Conservation (phyloP, 75 land plant species). For the Ceratopteris richardii region DNA sequence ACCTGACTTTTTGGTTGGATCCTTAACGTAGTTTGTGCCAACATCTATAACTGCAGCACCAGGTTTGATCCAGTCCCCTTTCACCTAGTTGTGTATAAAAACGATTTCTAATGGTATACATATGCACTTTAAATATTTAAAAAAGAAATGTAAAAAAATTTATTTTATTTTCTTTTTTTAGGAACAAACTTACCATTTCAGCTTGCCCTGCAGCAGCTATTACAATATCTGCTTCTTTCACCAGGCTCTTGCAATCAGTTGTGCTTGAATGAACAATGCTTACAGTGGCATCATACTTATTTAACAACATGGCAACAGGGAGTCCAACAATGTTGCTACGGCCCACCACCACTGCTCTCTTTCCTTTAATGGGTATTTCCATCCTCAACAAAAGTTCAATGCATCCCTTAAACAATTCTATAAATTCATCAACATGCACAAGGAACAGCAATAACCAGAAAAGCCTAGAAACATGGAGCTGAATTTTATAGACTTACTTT, state of each 20-base stretch:
- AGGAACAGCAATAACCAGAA: no score
- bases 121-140: no score
- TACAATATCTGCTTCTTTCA: slow-evolving; percentile 73
- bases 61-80: slow-evolving; percentile 75
- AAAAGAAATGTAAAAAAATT: neutral
- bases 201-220: slow-evolving; percentile 90
- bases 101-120: no score
- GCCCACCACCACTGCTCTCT: slow-evolving; percentile 80
- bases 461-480: no score
- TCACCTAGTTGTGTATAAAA: slow-evolving; percentile 34
- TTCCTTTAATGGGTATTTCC: slow-evolving; percentile 48
- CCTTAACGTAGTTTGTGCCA: slow-evolving; percentile 59
- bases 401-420: slow-evolving; percentile 60
- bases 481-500: slow-evolving; percentile 54
- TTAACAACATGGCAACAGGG: slow-evolving; percentile 66
- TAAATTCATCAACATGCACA: neutral
- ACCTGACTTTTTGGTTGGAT: slow-evolving; percentile 58
- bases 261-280: slow-evolving; percentile 73
- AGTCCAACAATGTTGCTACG: slow-evolving; percentile 86
- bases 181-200: slow-evolving; percentile 73
- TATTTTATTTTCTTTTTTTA: no score
- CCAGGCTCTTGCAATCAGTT: slow-evolving; percentile 45
- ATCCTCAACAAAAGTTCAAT: slow-evolving; percentile 60
- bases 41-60: slow-evolving; percentile 77
- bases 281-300: slow-evolving; percentile 82